phyloP scores from a whole-genome alignment of 2,329 filamentous ascomycete genomes.

The Penicillium sp. region DNA sequence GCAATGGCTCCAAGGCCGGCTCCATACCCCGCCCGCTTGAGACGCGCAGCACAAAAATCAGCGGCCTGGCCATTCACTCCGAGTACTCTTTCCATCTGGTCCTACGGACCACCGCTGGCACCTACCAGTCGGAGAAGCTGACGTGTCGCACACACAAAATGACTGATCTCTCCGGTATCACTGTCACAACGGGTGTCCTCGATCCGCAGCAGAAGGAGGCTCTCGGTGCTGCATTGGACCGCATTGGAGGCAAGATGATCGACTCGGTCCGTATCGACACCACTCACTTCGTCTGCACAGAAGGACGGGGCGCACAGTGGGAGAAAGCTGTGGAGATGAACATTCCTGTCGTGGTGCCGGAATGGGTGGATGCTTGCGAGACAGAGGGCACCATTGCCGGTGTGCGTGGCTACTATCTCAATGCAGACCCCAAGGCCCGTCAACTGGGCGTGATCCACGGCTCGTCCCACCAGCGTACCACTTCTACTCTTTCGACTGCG shows the following conservation, averaged over 20 bases:
- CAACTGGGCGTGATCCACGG: slow-evolving; percentile 46
- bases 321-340: slow-evolving; percentile 98
- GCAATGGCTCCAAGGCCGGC: slow-evolving; percentile 95
- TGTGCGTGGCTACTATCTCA: slow-evolving; percentile 93
- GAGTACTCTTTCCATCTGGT: slow-evolving; percentile 95
- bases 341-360: slow-evolving; percentile 91
- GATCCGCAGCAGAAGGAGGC: slow-evolving; percentile 70
- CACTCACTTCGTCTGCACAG: slow-evolving; percentile 96
- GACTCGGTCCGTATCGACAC: slow-evolving; percentile 93
- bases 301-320: slow-evolving; percentile 85
- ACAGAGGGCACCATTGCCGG: slow-evolving; percentile 87
- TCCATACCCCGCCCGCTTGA: slow-evolving; percentile 84
- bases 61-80: slow-evolving; percentile 90
- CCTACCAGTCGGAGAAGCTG: slow-evolving; percentile 78
- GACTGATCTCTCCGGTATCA: slow-evolving; percentile 94
- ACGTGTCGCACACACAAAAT: slow-evolving; percentile 94
- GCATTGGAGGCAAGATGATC: slow-evolving; percentile 89
- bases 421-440: slow-evolving; percentile 70
- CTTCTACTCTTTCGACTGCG: slow-evolving; percentile 29
- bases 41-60: slow-evolving; percentile 95
- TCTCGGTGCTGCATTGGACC: slow-evolving; percentile 72
- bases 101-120: slow-evolving; percentile 85
- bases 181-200: slow-evolving; percentile 86
- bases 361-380: slow-evolving; percentile 98
- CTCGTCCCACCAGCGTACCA: slow-evolving; percentile 36